These are phyloP conservation scores for Poterioochromonas sp. DNA, from an alignment of 352 stramenopile genomes.

Conservation along the genomic window DNA sequence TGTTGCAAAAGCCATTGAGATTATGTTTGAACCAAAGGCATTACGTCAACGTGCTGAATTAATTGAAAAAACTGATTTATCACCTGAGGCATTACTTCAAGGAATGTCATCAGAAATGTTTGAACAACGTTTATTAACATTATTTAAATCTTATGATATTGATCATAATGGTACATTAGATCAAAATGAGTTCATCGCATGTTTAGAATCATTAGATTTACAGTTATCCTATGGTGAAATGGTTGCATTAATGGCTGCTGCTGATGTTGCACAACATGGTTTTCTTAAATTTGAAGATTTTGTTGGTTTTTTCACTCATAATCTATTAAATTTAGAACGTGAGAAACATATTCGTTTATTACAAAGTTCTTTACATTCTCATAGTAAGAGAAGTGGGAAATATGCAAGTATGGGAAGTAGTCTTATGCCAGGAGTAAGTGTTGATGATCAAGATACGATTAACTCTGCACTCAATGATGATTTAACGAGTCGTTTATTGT, in stretches of 20 bases:
- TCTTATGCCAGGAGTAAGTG: too few species aligned
- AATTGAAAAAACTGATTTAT: slow-evolving; percentile 25
- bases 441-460: neutral
- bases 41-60: slow-evolving; percentile 33
- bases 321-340: slow-evolving; percentile 37
- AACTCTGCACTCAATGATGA: neutral
- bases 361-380: neutral
- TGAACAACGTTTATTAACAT: neutral
- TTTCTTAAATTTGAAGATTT: slow-evolving; percentile 35
- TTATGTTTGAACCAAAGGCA: slow-evolving; percentile 40
- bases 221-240: slow-evolving; percentile 33
- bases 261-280: slow-evolving; percentile 32
- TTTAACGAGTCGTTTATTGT: neutral
- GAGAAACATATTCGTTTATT: slow-evolving; percentile 37
- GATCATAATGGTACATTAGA: slow-evolving; percentile 33
- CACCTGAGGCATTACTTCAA: slow-evolving; percentile 33
- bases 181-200: slow-evolving; percentile 34
- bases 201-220: slow-evolving; percentile 37
- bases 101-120: slow-evolving; percentile 27
- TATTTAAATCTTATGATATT: slow-evolving; percentile 36
- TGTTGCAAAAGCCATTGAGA: slow-evolving; percentile 42
- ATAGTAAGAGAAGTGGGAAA: neutral
- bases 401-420: too few species aligned
- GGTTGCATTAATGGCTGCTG: slow-evolving; percentile 30
- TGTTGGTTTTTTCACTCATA: slow-evolving; percentile 34